Conservation (phyloP, 1,284 basidiomycete species). For the Leccinum holopus region DNA sequence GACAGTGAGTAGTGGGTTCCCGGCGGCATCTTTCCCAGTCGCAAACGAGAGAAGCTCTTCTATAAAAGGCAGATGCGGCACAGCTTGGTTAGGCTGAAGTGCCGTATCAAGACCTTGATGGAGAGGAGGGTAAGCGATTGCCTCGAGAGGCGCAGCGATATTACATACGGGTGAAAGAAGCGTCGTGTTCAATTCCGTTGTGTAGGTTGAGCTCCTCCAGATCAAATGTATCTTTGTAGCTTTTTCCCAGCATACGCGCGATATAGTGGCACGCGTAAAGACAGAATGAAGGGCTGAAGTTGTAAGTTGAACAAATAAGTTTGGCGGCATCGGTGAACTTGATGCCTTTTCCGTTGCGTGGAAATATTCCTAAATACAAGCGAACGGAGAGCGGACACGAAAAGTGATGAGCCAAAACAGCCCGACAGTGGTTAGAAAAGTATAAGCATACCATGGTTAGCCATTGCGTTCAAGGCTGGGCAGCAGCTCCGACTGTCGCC, state of each 20-base stretch:
- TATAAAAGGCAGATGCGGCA: constrained; percentile 48
- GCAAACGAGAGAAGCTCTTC: constrained; percentile 56
- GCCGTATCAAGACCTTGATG: constrained; percentile 55
- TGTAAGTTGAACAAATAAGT: constrained; percentile 53
- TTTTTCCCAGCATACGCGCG: constrained; percentile 55
- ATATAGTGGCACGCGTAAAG: constrained; percentile 57
- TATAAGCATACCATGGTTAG: constrained; percentile 61
- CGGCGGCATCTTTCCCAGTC: constrained; percentile 52
- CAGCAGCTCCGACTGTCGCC: constrained; percentile 68
- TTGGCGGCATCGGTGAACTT: constrained; percentile 51
- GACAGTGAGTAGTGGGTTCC: constrained; percentile 47
- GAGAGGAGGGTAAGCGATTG: not conserved
- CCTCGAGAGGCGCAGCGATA: no score
- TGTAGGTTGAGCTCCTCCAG: constrained; percentile 66
- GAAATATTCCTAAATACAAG: constrained; percentile 56
- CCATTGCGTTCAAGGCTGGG: constrained; percentile 70
- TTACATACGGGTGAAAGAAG: constrained; percentile 53
- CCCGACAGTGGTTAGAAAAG: not conserved
- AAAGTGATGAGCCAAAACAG: not conserved
- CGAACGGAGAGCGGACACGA: not conserved
- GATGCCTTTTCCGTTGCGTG: constrained; percentile 63
- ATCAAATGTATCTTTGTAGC: constrained; percentile 60
- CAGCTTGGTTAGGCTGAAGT: constrained; percentile 52
- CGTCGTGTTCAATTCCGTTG: constrained; percentile 79
- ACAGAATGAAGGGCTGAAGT: constrained; percentile 64